These are phyloP conservation scores for Polyporus arcularius DNA, from an alignment of 768 basidiomycete genomes.

Conservation along the genomic window DNA sequence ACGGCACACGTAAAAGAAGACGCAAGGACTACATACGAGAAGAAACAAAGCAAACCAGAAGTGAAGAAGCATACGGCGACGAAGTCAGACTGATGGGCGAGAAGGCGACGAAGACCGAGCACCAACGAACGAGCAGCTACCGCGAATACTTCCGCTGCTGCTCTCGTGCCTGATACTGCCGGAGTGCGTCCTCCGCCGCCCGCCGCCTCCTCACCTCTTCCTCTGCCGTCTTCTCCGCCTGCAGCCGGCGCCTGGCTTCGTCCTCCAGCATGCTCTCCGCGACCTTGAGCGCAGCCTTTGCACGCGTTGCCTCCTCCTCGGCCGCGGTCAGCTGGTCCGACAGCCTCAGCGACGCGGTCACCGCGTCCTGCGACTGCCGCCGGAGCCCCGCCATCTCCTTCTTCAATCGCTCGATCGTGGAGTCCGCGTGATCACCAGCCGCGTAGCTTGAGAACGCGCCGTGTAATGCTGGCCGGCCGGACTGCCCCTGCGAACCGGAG, in stretches of 20 bases:
- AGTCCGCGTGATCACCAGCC: constrained; percentile 33
- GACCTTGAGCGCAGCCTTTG: constrained; percentile 53
- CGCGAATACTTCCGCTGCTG: constrained; percentile 21
- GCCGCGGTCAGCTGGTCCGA: constrained; percentile 71
- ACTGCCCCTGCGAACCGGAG: constrained; percentile 13
- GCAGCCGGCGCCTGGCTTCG: constrained; percentile 57
- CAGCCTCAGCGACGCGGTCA: constrained; percentile 62
- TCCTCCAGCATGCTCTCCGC: constrained; percentile 62
- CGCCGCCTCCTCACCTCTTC: constrained; percentile 50
- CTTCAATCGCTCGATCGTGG: constrained; percentile 61
- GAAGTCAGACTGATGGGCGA: not conserved
- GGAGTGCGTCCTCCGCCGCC: constrained; percentile 52
- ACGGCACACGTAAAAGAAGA: not conserved
- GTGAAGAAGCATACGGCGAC: not conserved
- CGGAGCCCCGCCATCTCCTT: constrained; percentile 65
- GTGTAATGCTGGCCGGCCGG: constrained; percentile 24
- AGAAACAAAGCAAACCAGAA: not conserved
- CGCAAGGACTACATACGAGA: not conserved
- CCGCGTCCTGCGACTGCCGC: constrained; percentile 67
- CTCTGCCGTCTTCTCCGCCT: constrained; percentile 54
- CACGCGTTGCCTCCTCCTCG: constrained; percentile 59
- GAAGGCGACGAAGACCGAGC: not conserved
- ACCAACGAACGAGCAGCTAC: not conserved
- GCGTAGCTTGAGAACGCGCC: constrained; percentile 27
- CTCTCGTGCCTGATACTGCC: constrained; percentile 26